Evolutionary conservation across 2,329 filamentous ascomycete species (phyloP), one percentile per base, ranked within the genome.

Genomic region (Alternaria infectoria): DNA sequence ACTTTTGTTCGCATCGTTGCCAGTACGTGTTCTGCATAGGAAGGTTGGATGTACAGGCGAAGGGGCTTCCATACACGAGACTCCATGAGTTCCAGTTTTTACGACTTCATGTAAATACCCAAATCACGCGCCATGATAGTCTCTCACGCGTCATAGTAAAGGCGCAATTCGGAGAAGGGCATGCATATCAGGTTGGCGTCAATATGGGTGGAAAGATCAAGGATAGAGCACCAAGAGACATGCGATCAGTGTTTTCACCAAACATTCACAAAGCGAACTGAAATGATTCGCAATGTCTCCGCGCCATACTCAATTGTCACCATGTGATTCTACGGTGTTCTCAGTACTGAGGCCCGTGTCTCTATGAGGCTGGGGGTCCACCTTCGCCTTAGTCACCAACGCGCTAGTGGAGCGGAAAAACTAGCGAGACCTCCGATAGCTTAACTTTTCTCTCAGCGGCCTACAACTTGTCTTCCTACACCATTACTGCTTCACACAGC

Each of bases 31-130:
- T 55, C 43, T 58, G 36, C 32, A 64, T 62, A 54, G 58, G 30
- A 61, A 46, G 50, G 46, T 54, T 59, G 59, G 55, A 61, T 58
- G 59, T 57, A 62, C 54, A 58, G 62, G 54, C 58, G 36, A 40
- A 54, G 23, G 36, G 59, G 45, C 43, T 40, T 62, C 57, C 28
- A 21, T 46, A 44, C 32, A 44, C 45, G 36, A 30, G 51, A 26
- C 60, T 54, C 44, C 13, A 59, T 26, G 55, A 57, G 47, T 57
- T 57, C 57, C 44, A 54, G 32, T 61, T 54, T 58, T 65, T 60
- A 71, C 52, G 67, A 71, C 59, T 62, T 69, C 66, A 73, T 72
- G 65, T 71, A 68, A 62, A 72, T 72, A 73, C 66, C 66, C 68
- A 62, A 60, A 51, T 59, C 59, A 63, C 60, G 47, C 54, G 51